Evolutionary conservation across 164 flowering plant species (phyloP).

Genomic region (Vitis vinifera): ASM3070453v1 NC_081814.1:10586501-10587000

Average conservation of each 20-base stretch:
- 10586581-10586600: constrained; percentile 82
- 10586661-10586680: constrained; percentile 74
- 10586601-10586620: constrained; percentile 97
- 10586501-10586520: constrained; percentile 81
- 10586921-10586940: constrained; percentile 80
- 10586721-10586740: constrained; percentile 85
- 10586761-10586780: constrained; percentile 87
- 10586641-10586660: constrained; percentile 82
- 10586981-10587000: constrained; percentile 92
- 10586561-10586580: constrained; percentile 74
- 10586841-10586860: constrained; percentile 72
- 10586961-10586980: constrained; percentile 72
- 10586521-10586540: constrained; percentile 71
- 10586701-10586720: constrained; percentile 81
- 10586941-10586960: constrained; percentile 68
- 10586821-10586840: constrained; percentile 51
- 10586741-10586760: constrained; percentile 83
- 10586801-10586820: constrained; percentile 81
- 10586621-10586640: constrained; percentile 89
- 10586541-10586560: constrained; percentile 85
- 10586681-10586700: constrained; percentile 63
- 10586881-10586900: constrained; percentile 47
- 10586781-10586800: constrained; percentile 79
- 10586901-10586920: constrained; percentile 47
- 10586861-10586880: constrained; percentile 36